Evolutionary conservation across 768 basidiomycete species (phyloP), one percentile per base, ranked within the genome.

Genomic region (Tulasnella sp.): DNA sequence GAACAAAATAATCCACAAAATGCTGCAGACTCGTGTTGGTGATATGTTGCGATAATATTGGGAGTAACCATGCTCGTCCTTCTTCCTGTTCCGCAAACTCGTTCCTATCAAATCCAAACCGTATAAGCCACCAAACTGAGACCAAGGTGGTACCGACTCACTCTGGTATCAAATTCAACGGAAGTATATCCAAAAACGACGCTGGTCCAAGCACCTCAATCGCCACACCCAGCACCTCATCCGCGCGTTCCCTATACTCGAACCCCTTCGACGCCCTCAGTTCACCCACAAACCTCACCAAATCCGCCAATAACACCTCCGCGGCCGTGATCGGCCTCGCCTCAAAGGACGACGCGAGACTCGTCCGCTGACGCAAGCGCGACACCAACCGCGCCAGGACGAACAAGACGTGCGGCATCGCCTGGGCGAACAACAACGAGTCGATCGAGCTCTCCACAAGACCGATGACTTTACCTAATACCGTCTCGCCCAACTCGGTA

Each of bases 1-100:
- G 94, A 6, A 98, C 85, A 63, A 98, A 97, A 68, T 87, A 88
- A 2, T 79, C 77, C 32, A 88, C 76, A 65, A 98, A 99, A 71
- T 94, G 93, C 0, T 72, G 70, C 45, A 98, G 73, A 1, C 83
- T 83, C 2, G 93, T 97, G 85, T 75, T 75, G 57, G 71, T 72
- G 37, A 70, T 70, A 2, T 83, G 78, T 29, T 87, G 80, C 11
- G 83, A 69, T 49, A 99, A 79, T 54, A 97, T 75, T 2, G 96
- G 92, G 5, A 99, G 77, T 39, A 99, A 75, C 73, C 85, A 96
- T 11, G 93, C 96, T 49, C 88, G 82, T 11, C 93, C 91, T 63
- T 90, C 87, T 34, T 73, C 15, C 34, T 51, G 21, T 46, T 8
- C 51, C 3, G 35, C 17, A 43, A 43, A 6, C 41, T 17, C 27